Base-by-base conservation (phyloP, 106 monocot genomes). In the Dactylorhiza incarnata region DNA sequence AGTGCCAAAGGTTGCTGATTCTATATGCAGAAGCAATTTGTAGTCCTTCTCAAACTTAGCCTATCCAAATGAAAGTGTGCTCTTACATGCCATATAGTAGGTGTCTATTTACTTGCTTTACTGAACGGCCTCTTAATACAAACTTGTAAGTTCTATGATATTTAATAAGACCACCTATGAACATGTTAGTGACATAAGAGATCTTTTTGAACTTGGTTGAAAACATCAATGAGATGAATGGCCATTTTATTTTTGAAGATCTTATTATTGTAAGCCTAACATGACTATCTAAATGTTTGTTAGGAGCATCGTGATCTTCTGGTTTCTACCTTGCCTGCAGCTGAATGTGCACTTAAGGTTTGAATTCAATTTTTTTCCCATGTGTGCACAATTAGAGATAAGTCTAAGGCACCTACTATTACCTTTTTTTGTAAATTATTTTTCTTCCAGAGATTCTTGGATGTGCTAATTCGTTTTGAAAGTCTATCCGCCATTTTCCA, bases 251-350 rank as follows among this genome's bases (percentile, higher is more conserved):
- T 71, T 72, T 49, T 72, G 9, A 72, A 5, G 9, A 72, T 48
- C 49, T 49, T 20, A 72, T 49, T 0, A 45, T 48, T 72, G 49
- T 72, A 22, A 44, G 72, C 48, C 49, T 48, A 3, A 49, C 48
- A 72, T 49, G 49, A 48, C 49, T 49, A 72, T 49, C 22, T 48
- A 12, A 72, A 72, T 11, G n/a, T 48, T 72, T 72, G 10, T 20
- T 82, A 99, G 99, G 99, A 99, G 83, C 89, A 99, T 88, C 94
- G 88, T 81, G 99, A 94, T 91, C 94, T 99, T 79, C 76, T 99
- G 72, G 45, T 90, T 63, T 53, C 89, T 75, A 88, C 83, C 59
- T 81, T 99, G 72, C 99, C 94, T 73, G 87, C 87, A 77, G 86
- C 84, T 48, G 83, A 86, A 81, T 83, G 86, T 80, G 73, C 91